Evolutionary conservation across 768 basidiomycete species (phyloP).

Genomic region (Rhodotorula taiwanensis): DNA sequence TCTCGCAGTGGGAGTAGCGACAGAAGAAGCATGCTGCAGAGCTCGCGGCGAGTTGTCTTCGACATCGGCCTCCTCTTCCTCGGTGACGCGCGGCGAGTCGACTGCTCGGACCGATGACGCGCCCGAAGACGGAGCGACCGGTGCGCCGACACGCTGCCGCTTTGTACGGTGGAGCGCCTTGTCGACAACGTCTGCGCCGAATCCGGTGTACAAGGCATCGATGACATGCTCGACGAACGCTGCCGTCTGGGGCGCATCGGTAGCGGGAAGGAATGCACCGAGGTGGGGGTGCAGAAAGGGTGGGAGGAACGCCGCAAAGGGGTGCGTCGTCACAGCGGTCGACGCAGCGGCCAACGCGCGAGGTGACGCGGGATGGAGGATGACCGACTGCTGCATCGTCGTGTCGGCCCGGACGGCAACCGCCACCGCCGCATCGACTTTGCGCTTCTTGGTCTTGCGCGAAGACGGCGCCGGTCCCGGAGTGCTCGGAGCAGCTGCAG

Average conservation of each 20-base stretch:
- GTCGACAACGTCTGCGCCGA: background rate
- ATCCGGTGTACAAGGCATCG: background rate
- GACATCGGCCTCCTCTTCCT: background rate
- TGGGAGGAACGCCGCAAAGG: background rate
- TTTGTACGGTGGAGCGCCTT: background rate
- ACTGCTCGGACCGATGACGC: background rate
- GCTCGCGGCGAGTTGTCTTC: too few relatives aligned
- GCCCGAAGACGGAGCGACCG: too few relatives aligned
- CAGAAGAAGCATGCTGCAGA: too few relatives aligned
- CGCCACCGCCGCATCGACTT: slow-evolving; percentile 5
- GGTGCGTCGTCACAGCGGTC: background rate
- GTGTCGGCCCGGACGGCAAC: background rate
- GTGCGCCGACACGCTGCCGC: too few relatives aligned
- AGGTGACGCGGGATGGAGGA: slow-evolving; percentile 1
- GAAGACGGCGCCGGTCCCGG: too few relatives aligned
- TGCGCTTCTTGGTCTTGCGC: slow-evolving; percentile 22
- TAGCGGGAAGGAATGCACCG: background rate
- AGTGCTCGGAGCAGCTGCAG: too few relatives aligned
- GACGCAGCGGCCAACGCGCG: background rate
- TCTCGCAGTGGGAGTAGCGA: too few relatives aligned
- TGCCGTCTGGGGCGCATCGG: background rate
- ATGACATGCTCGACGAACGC: slow-evolving; percentile 1
- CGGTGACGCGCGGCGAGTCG: background rate
- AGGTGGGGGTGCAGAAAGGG: background rate
- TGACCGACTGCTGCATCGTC: background rate